phyloP scores from a whole-genome alignment of 768 basidiomycete genomes.

The Pulveroboletus sp. region DNA sequence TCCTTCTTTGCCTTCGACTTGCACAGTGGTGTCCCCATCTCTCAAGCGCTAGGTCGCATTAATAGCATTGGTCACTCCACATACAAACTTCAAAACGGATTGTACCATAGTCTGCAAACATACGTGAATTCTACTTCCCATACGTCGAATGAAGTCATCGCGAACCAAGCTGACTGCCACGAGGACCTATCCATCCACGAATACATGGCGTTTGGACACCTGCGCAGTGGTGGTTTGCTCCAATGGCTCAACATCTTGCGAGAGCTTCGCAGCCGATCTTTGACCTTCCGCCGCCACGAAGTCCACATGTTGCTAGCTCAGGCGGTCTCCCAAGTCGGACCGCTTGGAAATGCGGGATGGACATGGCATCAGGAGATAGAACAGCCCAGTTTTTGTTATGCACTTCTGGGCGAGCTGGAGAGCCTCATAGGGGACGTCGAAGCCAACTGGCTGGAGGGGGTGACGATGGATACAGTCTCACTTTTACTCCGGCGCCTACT shows the following conservation, averaged over 20 bases:
- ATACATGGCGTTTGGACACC: slow-evolving; percentile 38
- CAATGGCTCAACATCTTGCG: slow-evolving; percentile 52
- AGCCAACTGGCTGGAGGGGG: slow-evolving; percentile 39
- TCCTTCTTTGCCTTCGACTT: slow-evolving; percentile 29
- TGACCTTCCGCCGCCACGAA: slow-evolving; percentile 39
- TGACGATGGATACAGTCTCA: slow-evolving; percentile 31
- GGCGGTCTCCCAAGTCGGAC: slow-evolving; percentile 42
- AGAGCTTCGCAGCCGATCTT: slow-evolving; percentile 34
- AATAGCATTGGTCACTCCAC: slow-evolving; percentile 26
- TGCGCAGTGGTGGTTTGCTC: slow-evolving; percentile 43
- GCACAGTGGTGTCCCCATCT: slow-evolving; percentile 5
- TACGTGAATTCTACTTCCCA: slow-evolving; percentile 36
- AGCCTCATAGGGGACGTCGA: slow-evolving; percentile 31
- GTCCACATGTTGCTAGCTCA: slow-evolving; percentile 43
- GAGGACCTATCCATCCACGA: slow-evolving; percentile 42
- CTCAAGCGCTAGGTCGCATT: slow-evolving; percentile 7
- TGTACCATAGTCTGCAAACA: slow-evolving; percentile 36
- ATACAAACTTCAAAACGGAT: slow-evolving; percentile 27
- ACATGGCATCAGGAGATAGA: slow-evolving; percentile 42
- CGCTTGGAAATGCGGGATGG: slow-evolving; percentile 12
- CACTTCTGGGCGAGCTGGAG: slow-evolving; percentile 34
- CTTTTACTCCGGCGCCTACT: slow-evolving; percentile 36
- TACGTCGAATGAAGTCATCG: slow-evolving; percentile 40
- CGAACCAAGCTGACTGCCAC: slow-evolving; percentile 41
- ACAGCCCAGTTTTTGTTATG: slow-evolving; percentile 29